A percentile compares a stretch with the other conserved stretches of the same genome.
phyloP scores from a whole-genome alignment of 169 alveolate genomes.

The Theileria luwenshuni region DNA sequence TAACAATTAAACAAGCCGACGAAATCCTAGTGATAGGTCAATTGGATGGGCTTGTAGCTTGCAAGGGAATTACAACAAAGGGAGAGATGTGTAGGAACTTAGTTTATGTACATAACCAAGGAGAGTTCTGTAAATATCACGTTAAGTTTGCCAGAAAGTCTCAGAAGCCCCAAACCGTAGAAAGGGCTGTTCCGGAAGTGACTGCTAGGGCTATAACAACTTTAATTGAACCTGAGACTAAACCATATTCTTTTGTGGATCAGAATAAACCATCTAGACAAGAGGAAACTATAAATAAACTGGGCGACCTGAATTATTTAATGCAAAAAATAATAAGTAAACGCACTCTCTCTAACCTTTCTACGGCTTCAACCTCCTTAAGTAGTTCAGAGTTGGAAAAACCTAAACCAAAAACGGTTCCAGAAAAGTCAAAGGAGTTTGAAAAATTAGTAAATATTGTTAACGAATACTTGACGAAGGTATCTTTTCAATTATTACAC shows the following conservation, averaged over 20 bases:
- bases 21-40: slow-evolving; percentile 62
- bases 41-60: slow-evolving; percentile 39
- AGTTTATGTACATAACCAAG: slow-evolving; percentile 61
- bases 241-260: slow-evolving; percentile 9
- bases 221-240: too few relatives aligned
- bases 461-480: slow-evolving; percentile 2
- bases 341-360: not conserved
- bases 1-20: slow-evolving; percentile 30
- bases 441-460: not conserved
- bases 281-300: slow-evolving; percentile 16
- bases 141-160: slow-evolving; percentile 32
- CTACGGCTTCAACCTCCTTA: not conserved
- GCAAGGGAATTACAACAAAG: slow-evolving; percentile 52
- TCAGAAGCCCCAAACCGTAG: too few relatives aligned
- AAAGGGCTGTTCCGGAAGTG: too few relatives aligned
- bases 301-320: slow-evolving; percentile 11
- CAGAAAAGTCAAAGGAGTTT: slow-evolving; percentile 5
- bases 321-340: slow-evolving; percentile 22
- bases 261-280: not conserved
- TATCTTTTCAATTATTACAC: not conserved
- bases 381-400: not conserved
- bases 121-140: slow-evolving; percentile 65
- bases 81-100: slow-evolving; percentile 55
- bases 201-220: too few relatives aligned
- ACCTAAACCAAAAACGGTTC: not conserved